These are phyloP conservation scores for Rhodamnia argentea DNA, from an alignment of 345 rosid genomes.

Conservation along the genomic window DNA sequence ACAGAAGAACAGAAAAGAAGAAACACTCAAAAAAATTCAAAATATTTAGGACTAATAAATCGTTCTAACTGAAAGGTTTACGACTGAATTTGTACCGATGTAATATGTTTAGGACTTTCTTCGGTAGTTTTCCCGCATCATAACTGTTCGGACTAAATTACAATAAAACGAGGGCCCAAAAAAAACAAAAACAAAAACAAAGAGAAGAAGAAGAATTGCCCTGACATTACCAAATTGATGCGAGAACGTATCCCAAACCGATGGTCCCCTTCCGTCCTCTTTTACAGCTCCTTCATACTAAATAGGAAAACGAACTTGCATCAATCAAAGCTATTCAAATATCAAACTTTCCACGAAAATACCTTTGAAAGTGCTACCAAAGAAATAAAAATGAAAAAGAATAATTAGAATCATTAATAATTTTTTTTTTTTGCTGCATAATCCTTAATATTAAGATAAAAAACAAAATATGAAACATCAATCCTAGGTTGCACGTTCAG, in stretches of 20 bases:
- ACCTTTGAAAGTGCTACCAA: not conserved
- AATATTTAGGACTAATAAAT: too few species aligned
- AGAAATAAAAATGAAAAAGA: not conserved
- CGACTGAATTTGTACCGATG: too few species aligned
- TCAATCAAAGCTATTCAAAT: not conserved
- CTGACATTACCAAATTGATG: conserved; percentile 39
- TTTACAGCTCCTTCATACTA: conserved; percentile 92
- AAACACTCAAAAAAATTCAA: too few species aligned
- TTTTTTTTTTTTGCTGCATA: too few species aligned
- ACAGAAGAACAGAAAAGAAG: too few species aligned
- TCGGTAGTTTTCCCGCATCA: not conserved
- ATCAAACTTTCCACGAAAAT: not conserved
- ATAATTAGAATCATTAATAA: not conserved
- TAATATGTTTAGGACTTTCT: too few species aligned
- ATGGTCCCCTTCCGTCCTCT: conserved; percentile 76
- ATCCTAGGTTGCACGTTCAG: too few species aligned
- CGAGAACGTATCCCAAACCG: conserved; percentile 80
- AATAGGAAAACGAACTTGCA: not conserved
- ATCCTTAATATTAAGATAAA: not conserved
- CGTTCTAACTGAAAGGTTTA: too few species aligned
- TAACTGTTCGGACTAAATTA: not conserved
- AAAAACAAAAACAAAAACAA: too few species aligned
- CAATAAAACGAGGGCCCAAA: not conserved
- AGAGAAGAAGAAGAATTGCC: too few species aligned
- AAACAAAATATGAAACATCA: too few species aligned